Evolutionary conservation across 257 asterid genomes (phyloP), one percentile per base, ranked within the genome.

Genomic region (Nicotiana tomentosiformis): DNA sequence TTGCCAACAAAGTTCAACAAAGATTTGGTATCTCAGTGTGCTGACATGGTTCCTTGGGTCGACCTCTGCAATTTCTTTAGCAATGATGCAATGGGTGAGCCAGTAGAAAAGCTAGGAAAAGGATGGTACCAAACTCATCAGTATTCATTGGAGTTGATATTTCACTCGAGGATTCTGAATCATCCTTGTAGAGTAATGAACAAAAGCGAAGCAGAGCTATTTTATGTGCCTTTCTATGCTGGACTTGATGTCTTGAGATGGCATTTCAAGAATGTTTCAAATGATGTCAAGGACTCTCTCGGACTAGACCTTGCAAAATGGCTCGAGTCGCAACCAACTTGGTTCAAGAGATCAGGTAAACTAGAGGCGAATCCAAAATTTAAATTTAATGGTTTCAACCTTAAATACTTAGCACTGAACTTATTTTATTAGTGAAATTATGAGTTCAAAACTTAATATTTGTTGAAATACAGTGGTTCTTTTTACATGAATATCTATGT

Each of bases 181-280:
- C 97, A 93, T 87, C 93, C 92, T 11, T 92, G 97, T 67, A 89
- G 95, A 83, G 95, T 92, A 46, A 77, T 81, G 68, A 77, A 88
- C 66, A 83, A 62, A 37, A 84, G 82, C 18, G 84, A 86, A 35
- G 95, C 97, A 11, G 85, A 77, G 84, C 84, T 93, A 5, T 91
- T 93, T 68, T 92, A 91, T 29, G 97, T 93, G 3, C 97, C 97
- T 0, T 93, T 86, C 62, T 93, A 93, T 60, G 94, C 89, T 0
- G 97, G 97, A n/a, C 93, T 93, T 4, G 97, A 93, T 61, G 82
- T 90, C 83, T 39, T 93, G 83, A 86, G 97, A 84, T 90, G 96
- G 95, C 95, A 92, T 80, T 93, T 93, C 95, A 92, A 88, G 89
- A 91, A 76, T 60, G 93, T 87, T 5, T 62, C 94, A 0, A 72